Conservation (phyloP, 148 eudicot species). For the Amaranthus cruentus region DNA sequence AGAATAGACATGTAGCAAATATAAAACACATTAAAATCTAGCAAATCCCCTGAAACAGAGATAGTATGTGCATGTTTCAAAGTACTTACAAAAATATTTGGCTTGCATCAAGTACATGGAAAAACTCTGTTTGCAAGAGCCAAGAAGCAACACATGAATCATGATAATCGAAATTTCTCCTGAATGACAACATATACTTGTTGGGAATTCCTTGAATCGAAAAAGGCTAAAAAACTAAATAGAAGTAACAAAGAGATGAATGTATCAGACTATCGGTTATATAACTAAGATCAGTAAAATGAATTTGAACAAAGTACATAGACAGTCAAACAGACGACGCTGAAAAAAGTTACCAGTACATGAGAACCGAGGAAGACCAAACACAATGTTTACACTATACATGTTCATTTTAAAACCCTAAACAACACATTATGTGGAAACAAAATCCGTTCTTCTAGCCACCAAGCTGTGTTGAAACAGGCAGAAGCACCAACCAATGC, state of each 20-base stretch:
- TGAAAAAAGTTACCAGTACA: slow-evolving; percentile 18
- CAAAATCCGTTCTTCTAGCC: slow-evolving; percentile 16
- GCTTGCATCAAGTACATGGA: too few species aligned
- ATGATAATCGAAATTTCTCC: neutral
- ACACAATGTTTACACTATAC: slow-evolving; percentile 27
- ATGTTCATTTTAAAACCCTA: slow-evolving; percentile 23
- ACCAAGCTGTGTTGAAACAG: slow-evolving; percentile 12
- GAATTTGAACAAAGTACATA: slow-evolving; percentile 9
- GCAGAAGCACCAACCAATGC: slow-evolving; percentile 25
- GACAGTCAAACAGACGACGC: slow-evolving; percentile 24
- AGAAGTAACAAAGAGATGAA: too few species aligned
- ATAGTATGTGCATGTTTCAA: neutral
- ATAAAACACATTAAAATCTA: neutral
- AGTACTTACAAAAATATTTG: neutral
- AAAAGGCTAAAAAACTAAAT: neutral
- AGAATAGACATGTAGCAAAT: too few species aligned
- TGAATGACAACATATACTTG: neutral
- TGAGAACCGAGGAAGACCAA: slow-evolving; percentile 3
- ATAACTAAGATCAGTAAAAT: slow-evolving; percentile 8
- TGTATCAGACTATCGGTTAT: neutral
- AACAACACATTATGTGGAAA: slow-evolving; percentile 43
- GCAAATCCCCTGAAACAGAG: neutral
- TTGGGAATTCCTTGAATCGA: neutral
- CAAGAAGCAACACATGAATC: neutral
- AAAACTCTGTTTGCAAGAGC: neutral